Evolutionary conservation across 495 filamentous ascomycete genomes (phyloP).

Genomic region (Annulohypoxylon nitens): DNA sequence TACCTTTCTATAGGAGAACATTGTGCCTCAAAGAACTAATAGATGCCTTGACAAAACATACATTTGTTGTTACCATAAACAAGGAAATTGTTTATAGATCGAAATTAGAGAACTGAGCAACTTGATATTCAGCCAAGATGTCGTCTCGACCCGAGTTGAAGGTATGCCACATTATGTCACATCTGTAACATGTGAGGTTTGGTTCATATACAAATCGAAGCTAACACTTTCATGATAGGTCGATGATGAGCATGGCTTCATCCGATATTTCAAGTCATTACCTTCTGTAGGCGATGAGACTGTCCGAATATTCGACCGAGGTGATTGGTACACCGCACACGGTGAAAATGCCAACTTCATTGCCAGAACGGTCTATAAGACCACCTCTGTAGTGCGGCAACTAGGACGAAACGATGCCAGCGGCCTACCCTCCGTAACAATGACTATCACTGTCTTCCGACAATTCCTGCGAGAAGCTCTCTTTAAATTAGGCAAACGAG

Average conservation of each 20-base stretch:
- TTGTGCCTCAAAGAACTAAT: conserved; percentile 1
- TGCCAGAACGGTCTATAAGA: conserved; percentile 95
- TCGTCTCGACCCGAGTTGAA: conserved; percentile 92
- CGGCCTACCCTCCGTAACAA: conserved; percentile 90
- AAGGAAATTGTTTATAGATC: neutral
- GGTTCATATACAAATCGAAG: conserved; percentile 5
- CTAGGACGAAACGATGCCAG: conserved; percentile 85
- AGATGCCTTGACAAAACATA: neutral
- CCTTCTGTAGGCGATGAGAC: conserved; percentile 75
- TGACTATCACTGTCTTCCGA: conserved; percentile 92
- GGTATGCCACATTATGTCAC: conserved; percentile 58
- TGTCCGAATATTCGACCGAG: conserved; percentile 91
- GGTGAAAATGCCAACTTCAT: conserved; percentile 94
- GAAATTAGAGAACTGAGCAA: neutral
- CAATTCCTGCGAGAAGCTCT: conserved; percentile 96
- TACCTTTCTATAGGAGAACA: conserved; percentile 2
- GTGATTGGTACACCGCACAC: conserved; percentile 95
- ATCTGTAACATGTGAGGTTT: conserved; percentile 47
- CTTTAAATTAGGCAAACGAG: conserved; percentile 86
- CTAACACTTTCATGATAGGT: conserved; percentile 66
- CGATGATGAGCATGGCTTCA: conserved; percentile 96
- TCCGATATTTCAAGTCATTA: conserved; percentile 89
- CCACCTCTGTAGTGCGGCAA: conserved; percentile 92
- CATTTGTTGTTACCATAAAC: neutral
- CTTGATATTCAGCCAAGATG: conserved; percentile 65